Conservation (phyloP, 768 basidiomycete genomes). For the Lentinula aciculospora region DNA sequence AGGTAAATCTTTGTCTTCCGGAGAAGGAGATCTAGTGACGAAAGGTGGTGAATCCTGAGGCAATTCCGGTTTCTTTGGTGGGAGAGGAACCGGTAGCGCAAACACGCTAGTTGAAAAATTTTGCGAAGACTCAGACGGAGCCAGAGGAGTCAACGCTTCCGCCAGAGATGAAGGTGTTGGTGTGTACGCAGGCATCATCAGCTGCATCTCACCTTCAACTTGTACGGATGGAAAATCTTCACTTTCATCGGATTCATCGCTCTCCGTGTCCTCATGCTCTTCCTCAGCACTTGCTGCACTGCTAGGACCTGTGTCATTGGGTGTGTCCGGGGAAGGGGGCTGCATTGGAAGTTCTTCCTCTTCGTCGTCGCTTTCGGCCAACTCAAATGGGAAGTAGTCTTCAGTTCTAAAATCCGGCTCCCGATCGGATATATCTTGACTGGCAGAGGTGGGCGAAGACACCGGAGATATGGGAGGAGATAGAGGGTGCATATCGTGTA, state of each 20-base stretch:
- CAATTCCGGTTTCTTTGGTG: neutral
- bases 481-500: constrained; percentile 4
- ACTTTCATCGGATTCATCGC: constrained; percentile 5
- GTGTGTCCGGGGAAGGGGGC: neutral
- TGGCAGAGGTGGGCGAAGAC: neutral
- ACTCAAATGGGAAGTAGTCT: constrained; percentile 1
- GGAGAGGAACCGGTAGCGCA: neutral
- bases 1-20: neutral
- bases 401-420: constrained; percentile 3
- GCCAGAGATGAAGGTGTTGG: constrained; percentile 5
- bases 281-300: neutral
- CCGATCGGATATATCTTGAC: neutral
- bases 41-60: neutral
- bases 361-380: constrained; percentile 7
- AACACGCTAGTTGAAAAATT: neutral
- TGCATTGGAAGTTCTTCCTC: neutral
- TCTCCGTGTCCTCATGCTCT: constrained; percentile 6
- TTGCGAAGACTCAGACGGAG: neutral
- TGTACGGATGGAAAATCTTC: neutral
- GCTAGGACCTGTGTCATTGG: neutral
- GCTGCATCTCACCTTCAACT: neutral
- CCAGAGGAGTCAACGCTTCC: constrained; percentile 3
- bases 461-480: neutral
- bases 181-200: neutral
- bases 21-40: neutral